Evolutionary conservation across 345 rosid genomes (phyloP).

Genomic region (Corchorus olitorius): DNA sequence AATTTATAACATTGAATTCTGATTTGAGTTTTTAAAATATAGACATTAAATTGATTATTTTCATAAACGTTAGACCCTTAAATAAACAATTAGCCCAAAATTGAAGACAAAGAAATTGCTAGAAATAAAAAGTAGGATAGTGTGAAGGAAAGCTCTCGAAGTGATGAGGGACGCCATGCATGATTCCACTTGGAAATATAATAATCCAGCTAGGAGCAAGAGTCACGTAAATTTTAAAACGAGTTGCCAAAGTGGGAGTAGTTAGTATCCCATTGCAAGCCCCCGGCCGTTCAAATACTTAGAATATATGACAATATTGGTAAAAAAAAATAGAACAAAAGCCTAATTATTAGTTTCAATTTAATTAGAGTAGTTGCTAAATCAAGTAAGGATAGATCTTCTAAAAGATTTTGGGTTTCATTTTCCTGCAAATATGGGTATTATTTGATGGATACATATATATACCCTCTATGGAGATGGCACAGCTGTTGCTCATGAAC

Average conservation of each 20-base stretch:
- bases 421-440: not conserved
- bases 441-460: too few relatives aligned
- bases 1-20: too few relatives aligned
- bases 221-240: not conserved
- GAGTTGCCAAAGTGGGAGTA: constrained; percentile 24
- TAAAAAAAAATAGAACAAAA: not conserved
- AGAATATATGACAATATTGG: not conserved
- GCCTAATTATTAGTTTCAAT: not conserved
- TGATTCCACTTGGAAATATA: not conserved
- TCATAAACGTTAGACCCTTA: too few relatives aligned
- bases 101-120: too few relatives aligned
- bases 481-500: too few relatives aligned
- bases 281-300: not conserved
- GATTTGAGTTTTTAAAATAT: too few relatives aligned
- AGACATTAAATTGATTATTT: too few relatives aligned
- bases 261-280: constrained; percentile 12
- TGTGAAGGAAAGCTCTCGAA: not conserved
- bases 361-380: not conserved
- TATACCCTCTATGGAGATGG: not conserved
- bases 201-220: not conserved
- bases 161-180: not conserved
- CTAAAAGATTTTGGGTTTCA: not conserved
- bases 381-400: constrained; percentile 14
- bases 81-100: too few relatives aligned
- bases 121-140: too few relatives aligned